Percentiles rank a stretch among this genome's conserved stretches.
Conservation (phyloP, 1,139 yeast species). For the Nakaseomyces glabratus region DNA sequence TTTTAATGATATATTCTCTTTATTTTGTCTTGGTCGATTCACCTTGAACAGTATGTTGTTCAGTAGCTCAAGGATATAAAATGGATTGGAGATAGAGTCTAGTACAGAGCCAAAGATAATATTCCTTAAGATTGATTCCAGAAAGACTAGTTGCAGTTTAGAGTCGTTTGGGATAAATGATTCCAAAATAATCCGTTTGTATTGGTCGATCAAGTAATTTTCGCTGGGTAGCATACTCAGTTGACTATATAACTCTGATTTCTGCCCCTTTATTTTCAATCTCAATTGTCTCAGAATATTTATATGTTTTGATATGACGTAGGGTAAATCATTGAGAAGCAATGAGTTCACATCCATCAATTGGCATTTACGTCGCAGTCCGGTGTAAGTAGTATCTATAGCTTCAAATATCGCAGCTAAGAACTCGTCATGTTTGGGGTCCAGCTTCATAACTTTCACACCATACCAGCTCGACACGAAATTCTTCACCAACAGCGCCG, state of each 20-base stretch:
- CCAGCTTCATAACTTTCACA: conserved; percentile 16
- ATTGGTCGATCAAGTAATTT: background rate
- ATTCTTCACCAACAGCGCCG: conserved; percentile 22
- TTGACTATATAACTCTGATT: background rate
- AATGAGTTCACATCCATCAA: conserved; percentile 5
- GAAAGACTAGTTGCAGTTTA: conserved; percentile 3
- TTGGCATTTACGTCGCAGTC: background rate
- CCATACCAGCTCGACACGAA: conserved; percentile 29
- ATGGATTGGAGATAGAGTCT: conserved; percentile 5
- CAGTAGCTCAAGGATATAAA: conserved; percentile 4
- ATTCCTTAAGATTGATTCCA: conserved; percentile 4
- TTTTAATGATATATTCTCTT: background rate
- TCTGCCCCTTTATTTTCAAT: conserved; percentile 5
- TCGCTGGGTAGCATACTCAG: background rate
- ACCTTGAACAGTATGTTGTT: conserved; percentile 4
- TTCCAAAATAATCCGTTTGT: background rate
- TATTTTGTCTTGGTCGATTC: background rate
- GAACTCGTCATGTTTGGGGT: conserved; percentile 21
- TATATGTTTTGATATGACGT: conserved; percentile 19
- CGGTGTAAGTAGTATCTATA: conserved; percentile 10
- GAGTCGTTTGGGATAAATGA: conserved; percentile 2
- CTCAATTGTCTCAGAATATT: conserved; percentile 11
- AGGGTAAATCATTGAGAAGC: background rate
- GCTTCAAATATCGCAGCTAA: conserved; percentile 15
- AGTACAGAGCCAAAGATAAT: conserved; percentile 6